Percentiles rank a stretch among this genome's conserved stretches.
Conservation (phyloP, 2,329 filamentous ascomycete species). For the Epichloe scottii region DNA sequence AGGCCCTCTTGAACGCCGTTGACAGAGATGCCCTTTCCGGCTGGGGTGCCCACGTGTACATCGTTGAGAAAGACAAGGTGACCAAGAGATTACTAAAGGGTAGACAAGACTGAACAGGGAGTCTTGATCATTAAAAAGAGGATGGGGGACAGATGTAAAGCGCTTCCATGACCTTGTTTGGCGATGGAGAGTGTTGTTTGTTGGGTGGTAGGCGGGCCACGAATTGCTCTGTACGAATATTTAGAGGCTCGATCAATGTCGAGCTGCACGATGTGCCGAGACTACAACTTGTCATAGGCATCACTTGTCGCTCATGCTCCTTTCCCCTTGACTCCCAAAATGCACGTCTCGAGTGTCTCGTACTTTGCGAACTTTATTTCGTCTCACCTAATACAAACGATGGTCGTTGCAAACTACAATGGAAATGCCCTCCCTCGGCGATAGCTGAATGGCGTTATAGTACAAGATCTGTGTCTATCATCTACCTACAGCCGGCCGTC, state of each 20-base stretch:
- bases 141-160: slow-evolving; percentile 2
- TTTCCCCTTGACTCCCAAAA: background rate
- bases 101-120: slow-evolving; percentile 63
- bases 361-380: background rate
- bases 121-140: slow-evolving; percentile 5
- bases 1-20: slow-evolving; percentile 87
- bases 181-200: background rate
- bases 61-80: slow-evolving; percentile 99
- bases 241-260: slow-evolving; percentile 8
- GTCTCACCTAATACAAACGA: background rate
- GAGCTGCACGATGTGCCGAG: slow-evolving; percentile 1
- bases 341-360: background rate
- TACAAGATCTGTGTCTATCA: slow-evolving; percentile 20
- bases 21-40: slow-evolving; percentile 94
- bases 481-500: slow-evolving; percentile 13
- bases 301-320: background rate
- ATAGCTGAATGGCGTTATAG: slow-evolving; percentile 3
- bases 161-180: background rate
- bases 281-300: background rate
- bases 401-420: background rate
- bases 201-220: background rate
- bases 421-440: background rate
- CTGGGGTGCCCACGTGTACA: slow-evolving; percentile 98
- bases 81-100: slow-evolving; percentile 98
- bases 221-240: slow-evolving; percentile 9